Evolutionary conservation across 805 yeast genomes (phyloP), one percentile per base, ranked within the genome.

Genomic region (Wickerhamomyces chaumierensis): DNA sequence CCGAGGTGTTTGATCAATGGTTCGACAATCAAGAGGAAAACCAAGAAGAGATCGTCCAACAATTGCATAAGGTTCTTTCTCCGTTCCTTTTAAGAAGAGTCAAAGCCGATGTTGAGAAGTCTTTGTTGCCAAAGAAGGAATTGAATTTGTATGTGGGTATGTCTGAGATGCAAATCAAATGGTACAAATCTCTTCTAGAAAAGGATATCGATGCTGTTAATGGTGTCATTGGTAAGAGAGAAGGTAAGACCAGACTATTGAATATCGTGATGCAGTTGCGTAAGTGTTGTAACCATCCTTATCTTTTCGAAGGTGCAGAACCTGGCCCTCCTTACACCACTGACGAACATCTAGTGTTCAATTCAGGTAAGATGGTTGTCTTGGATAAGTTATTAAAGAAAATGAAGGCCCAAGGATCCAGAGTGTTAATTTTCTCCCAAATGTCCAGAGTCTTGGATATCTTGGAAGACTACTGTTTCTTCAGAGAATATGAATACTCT

Each of bases 251-350:
- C 1, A 69, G 97, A 40, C 65, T 92, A 44, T 68, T 90, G 41
- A 90, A 90, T 55, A 90, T 90, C 51, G 97, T 90, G 13, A 90
- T 90, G 97, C 97, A 90, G 60, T 67, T 90, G 46, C 71, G 97
- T 52, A 90, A 90, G 58, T 90, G 97, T 58, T 90, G 97, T 58
- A 90, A 92, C 56, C 98, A 92, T 61, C 97, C 97, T 0, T 90
- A 92, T 58, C 63, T 90, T 39, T 92, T 92, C 53, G 97, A 90
- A 57, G 97, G 98, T n/a, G 98, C 97, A 2, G 97, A 88, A 59
- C 97, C 96, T 0, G 97, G 97, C 9, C 97, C 97, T 1, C 97
- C 97, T 1, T 90, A 69, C 53, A 90, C 96, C 1, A 90, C 94
- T 1, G 96, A 87, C 58, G 96, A 88, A 58, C 97, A 90, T 61